Evolutionary conservation across 1,284 basidiomycete genomes (phyloP).

Genomic region (Moniliophthora roreri): DNA sequence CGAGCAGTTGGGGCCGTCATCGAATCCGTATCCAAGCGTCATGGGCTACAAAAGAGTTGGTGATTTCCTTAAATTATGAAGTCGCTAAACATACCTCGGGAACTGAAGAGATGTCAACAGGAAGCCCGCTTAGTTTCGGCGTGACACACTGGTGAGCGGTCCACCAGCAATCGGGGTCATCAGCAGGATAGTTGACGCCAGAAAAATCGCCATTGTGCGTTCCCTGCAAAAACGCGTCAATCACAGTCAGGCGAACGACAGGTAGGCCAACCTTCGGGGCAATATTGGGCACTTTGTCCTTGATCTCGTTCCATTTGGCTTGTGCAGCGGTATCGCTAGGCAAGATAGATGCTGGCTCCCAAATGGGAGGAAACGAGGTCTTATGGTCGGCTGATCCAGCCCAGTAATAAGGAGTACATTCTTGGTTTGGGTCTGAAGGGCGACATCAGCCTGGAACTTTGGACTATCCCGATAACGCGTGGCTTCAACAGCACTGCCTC

Average conservation of each 20-base stretch:
- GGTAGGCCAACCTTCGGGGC: not conserved
- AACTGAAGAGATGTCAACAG: conserved; percentile 57
- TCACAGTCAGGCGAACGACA: not conserved
- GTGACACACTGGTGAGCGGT: conserved; percentile 58
- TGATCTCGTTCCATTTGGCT: conserved; percentile 2
- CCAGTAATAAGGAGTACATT: not conserved
- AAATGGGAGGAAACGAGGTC: not conserved
- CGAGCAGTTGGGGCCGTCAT: conserved; percentile 76
- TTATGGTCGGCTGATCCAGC: not conserved
- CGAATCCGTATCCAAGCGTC: conserved; percentile 64
- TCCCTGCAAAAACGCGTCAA: not conserved
- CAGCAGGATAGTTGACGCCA: conserved; percentile 23
- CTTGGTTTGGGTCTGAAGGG: not conserved
- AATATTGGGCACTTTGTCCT: not conserved
- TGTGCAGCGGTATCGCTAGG: not conserved
- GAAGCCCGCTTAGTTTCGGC: conserved; percentile 41
- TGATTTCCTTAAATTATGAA: not conserved
- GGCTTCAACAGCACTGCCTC: too few relatives aligned
- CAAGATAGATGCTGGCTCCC: not conserved
- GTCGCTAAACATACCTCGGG: conserved; percentile 46
- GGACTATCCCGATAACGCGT: too few relatives aligned
- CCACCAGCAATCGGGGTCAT: conserved; percentile 55
- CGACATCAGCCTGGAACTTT: too few relatives aligned
- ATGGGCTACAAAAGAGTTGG: conserved; percentile 37
- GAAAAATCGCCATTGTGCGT: not conserved